A percentile compares a stretch with the other conserved stretches of the same genome.
These are phyloP conservation scores for Grammothele lineata DNA, from an alignment of 768 basidiomycete genomes.

Conservation along the genomic window DNA sequence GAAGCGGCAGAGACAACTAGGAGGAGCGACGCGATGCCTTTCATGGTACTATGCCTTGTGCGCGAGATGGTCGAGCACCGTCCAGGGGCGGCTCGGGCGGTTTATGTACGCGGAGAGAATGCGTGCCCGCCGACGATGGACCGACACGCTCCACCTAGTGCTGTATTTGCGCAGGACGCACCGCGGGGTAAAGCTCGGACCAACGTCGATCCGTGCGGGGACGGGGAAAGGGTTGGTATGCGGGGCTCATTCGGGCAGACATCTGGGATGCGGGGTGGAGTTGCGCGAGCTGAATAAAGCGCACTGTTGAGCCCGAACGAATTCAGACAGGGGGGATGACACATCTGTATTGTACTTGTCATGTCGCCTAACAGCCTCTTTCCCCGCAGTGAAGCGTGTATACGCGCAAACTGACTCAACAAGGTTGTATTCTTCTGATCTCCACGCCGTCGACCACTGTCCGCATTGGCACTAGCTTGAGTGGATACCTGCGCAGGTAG, in stretches of 20 bases:
- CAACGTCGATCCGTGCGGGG: slow-evolving; percentile 17
- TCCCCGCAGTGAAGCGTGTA: too few species aligned
- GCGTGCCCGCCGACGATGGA: slow-evolving; percentile 9
- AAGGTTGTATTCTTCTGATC: too few species aligned
- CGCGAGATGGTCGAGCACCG: neutral
- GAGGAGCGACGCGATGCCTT: slow-evolving; percentile 15
- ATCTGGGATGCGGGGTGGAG: neutral
- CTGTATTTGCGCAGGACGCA: neutral
- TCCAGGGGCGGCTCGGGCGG: neutral
- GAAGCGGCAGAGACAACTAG: slow-evolving; percentile 16
- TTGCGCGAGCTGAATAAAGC: neutral
- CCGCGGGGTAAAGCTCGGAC: slow-evolving; percentile 16
- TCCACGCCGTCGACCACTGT: too few species aligned
- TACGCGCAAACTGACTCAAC: too few species aligned
- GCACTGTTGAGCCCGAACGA: too few species aligned
- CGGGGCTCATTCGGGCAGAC: slow-evolving; percentile 4
- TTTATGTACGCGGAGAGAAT: slow-evolving; percentile 3
- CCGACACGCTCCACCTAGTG: slow-evolving; percentile 10
- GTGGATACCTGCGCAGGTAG: too few species aligned
- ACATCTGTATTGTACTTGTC: too few species aligned
- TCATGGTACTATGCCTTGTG: slow-evolving; percentile 7
- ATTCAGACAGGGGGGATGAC: too few species aligned
- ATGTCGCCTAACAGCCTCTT: too few species aligned
- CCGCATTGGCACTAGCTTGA: too few species aligned
- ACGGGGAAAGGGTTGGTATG: neutral